Conservation (phyloP, 1,284 basidiomycete species). For the Rhodotorula sp. region DNA sequence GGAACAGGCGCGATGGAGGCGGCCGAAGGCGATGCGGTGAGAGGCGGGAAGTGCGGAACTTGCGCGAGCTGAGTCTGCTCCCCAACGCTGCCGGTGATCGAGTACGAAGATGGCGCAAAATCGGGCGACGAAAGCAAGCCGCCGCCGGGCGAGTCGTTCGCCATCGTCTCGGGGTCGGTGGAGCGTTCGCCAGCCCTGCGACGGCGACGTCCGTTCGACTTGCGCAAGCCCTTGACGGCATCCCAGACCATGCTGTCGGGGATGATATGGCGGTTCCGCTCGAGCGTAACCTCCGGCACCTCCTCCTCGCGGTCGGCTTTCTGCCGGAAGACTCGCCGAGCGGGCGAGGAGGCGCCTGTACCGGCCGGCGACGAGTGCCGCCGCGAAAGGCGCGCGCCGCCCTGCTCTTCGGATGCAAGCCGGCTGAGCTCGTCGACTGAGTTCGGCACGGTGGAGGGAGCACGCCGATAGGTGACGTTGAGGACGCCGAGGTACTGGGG, state of each 20-base stretch:
- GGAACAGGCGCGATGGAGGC: slow-evolving; percentile 1
- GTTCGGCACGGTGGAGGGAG: slow-evolving; percentile 4
- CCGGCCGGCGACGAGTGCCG: slow-evolving; percentile 11
- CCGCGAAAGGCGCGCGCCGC: not conserved
- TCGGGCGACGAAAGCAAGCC: slow-evolving; percentile 32
- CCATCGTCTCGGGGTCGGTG: slow-evolving; percentile 27
- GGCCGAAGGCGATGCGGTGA: slow-evolving; percentile 1
- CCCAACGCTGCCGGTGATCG: slow-evolving; percentile 26
- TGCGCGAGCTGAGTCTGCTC: slow-evolving; percentile 21
- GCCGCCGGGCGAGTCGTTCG: slow-evolving; percentile 21
- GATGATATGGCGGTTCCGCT: slow-evolving; percentile 91
- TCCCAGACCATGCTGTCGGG: slow-evolving; percentile 75
- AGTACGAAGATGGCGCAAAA: slow-evolving; percentile 32
- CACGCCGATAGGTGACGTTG: slow-evolving; percentile 83
- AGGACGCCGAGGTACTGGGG: slow-evolving; percentile 97
- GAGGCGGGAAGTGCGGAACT: slow-evolving; percentile 17
- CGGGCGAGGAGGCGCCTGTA: not conserved
- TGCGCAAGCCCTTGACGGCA: slow-evolving; percentile 38
- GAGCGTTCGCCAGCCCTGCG: slow-evolving; percentile 13
- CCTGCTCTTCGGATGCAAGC: not conserved
- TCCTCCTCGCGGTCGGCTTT: slow-evolving; percentile 44
- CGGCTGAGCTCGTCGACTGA: not conserved
- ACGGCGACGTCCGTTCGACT: slow-evolving; percentile 12
- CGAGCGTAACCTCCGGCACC: slow-evolving; percentile 72
- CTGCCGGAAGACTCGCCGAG: slow-evolving; percentile 30